Conservation (phyloP, 306 rosid genomes). For the Sechiopsis laciniata region DNA sequence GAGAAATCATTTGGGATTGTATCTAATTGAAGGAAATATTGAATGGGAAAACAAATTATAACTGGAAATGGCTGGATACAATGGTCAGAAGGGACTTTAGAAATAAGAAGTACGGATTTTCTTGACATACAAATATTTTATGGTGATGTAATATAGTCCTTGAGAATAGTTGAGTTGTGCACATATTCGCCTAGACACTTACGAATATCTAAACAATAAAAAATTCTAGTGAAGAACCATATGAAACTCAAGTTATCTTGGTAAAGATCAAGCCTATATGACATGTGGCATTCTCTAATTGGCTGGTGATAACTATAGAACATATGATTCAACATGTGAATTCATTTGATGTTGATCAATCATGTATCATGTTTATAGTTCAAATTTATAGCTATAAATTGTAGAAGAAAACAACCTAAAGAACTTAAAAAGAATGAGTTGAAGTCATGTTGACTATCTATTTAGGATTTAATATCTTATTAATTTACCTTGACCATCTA, state of each 20-base stretch:
- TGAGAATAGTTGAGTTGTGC: too few species aligned
- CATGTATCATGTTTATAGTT: not conserved
- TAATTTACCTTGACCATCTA: not conserved
- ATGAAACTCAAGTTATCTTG: constrained; percentile 15
- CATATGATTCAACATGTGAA: constrained; percentile 1
- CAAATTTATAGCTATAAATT: not conserved
- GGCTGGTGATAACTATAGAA: constrained; percentile 15
- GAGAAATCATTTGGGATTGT: not conserved
- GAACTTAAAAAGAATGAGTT: too few species aligned
- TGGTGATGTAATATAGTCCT: too few species aligned
- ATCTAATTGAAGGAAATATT: constrained; percentile 4
- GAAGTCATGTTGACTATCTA: too few species aligned
- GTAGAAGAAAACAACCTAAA: not conserved
- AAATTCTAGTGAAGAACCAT: not conserved
- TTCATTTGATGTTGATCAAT: constrained; percentile 10
- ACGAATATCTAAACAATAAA: too few species aligned
- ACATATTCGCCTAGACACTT: too few species aligned
- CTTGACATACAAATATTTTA: too few species aligned
- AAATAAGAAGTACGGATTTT: too few species aligned
- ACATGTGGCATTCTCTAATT: constrained; percentile 9
- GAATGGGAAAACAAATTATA: not conserved
- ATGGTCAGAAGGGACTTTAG: too few species aligned
- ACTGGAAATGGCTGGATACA: not conserved
- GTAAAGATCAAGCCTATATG: not conserved
- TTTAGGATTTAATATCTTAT: too few species aligned